Percentiles rank a stretch among this genome's conserved stretches.
phyloP scores from a whole-genome alignment of 805 yeast species.

The Komagataella mondaviorum region DNA sequence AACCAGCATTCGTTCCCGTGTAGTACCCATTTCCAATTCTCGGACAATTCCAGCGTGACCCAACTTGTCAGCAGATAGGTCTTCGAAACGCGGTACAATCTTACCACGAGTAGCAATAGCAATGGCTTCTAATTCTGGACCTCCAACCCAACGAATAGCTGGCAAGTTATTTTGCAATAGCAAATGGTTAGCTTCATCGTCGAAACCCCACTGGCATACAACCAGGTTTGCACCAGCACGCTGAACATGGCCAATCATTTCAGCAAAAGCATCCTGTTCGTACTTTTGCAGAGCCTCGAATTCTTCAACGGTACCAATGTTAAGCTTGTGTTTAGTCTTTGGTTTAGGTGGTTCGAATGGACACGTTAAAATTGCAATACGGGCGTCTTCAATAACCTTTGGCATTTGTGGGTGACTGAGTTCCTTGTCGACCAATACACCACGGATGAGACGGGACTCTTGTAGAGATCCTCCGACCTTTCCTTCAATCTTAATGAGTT shows the following conservation, averaged over 20 bases:
- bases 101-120: constrained; percentile 97
- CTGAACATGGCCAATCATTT: constrained; percentile 82
- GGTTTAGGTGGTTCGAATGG: constrained; percentile 99
- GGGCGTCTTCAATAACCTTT: constrained; percentile 61
- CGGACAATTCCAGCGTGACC: constrained; percentile 80
- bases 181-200: constrained; percentile 95
- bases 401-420: constrained; percentile 99
- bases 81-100: constrained; percentile 95
- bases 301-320: constrained; percentile 88
- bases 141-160: constrained; percentile 99
- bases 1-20: constrained; percentile 90
- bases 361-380: constrained; percentile 90
- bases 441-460: constrained; percentile 75
- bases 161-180: constrained; percentile 79
- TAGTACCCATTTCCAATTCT: constrained; percentile 92
- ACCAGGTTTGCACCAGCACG: constrained; percentile 90
- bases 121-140: constrained; percentile 86
- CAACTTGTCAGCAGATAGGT: constrained; percentile 64
- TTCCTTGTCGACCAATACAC: constrained; percentile 91
- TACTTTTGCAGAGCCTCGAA: constrained; percentile 82
- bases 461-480: constrained; percentile 90
- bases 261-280: constrained; percentile 81
- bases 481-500: constrained; percentile 88
- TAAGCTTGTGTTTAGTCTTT: constrained; percentile 94
- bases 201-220: constrained; percentile 99